Percentiles rank a stretch among this genome's conserved stretches.
phyloP scores from a whole-genome alignment of 352 stramenopile species.

The Globisporangium middletonii region DNA sequence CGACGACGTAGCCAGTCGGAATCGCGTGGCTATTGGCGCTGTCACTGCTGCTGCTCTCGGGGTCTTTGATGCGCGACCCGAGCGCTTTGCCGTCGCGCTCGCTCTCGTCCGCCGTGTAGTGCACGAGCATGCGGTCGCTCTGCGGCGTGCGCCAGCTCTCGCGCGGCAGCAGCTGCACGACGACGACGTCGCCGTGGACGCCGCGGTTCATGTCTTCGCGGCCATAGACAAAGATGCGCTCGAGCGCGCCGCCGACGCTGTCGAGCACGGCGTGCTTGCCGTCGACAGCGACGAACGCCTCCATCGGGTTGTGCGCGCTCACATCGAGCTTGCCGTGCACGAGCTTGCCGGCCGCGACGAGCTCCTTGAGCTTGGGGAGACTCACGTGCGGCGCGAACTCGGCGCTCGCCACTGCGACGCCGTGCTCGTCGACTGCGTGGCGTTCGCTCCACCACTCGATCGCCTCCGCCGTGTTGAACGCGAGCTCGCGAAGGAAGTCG shows the following conservation, averaged over 20 bases:
- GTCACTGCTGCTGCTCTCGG: slow-evolving; percentile 1
- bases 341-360: slow-evolving; percentile 23
- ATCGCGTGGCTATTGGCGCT: slow-evolving; percentile 16
- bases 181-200: slow-evolving; percentile 96
- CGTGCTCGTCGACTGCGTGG: slow-evolving; percentile 13
- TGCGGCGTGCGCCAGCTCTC: slow-evolving; percentile 65
- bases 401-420: slow-evolving; percentile 15
- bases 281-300: slow-evolving; percentile 66
- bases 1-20: slow-evolving; percentile 80
- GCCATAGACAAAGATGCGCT: slow-evolving; percentile 69
- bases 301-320: slow-evolving; percentile 64
- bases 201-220: slow-evolving; percentile 93
- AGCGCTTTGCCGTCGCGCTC: slow-evolving; percentile 9
- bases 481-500: slow-evolving; percentile 48
- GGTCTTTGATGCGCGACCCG: slow-evolving; percentile 8
- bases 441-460: slow-evolving; percentile 41
- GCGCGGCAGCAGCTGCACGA: slow-evolving; percentile 88
- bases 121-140: slow-evolving; percentile 59
- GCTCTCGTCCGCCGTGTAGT: slow-evolving; percentile 60
- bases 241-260: slow-evolving; percentile 8
- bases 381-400: slow-evolving; percentile 59
- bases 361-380: slow-evolving; percentile 26
- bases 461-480: slow-evolving; percentile 52
- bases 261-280: slow-evolving; percentile 11
- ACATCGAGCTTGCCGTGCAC: slow-evolving; percentile 58